A percentile compares a stretch with the other conserved stretches of the same genome.
Conservation (phyloP, 257 asterid species). For the Ocimum tenuiflorum region DNA sequence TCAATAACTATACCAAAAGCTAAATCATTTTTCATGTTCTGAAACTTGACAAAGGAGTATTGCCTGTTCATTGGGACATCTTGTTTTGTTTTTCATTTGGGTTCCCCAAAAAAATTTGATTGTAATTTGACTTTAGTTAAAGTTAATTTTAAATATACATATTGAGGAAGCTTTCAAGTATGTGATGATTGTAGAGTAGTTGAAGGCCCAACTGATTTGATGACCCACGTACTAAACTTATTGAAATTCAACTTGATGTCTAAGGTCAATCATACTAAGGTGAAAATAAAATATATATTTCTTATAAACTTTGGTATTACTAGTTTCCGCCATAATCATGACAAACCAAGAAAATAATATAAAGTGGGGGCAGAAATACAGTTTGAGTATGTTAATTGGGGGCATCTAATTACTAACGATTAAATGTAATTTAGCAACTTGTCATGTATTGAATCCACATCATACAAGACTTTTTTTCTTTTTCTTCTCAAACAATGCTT, state of each 20-base stretch:
- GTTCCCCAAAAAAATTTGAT: neutral
- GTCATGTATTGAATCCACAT: constrained; percentile 8
- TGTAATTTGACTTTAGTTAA: neutral
- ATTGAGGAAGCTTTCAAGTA: constrained; percentile 23
- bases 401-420: neutral
- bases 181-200: constrained; percentile 26
- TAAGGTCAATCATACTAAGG: constrained; percentile 13
- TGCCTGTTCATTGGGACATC: no score
- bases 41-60: no score
- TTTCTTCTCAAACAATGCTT: neutral
- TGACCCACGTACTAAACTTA: constrained; percentile 19
- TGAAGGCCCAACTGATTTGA: constrained; percentile 21
- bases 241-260: constrained; percentile 12
- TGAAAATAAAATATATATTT: neutral
- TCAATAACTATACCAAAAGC: no score
- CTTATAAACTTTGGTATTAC: neutral
- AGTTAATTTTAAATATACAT: neutral
- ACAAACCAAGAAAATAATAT: constrained; percentile 12
- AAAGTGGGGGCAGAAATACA: constrained; percentile 22
- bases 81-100: no score
- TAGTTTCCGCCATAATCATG: constrained; percentile 23
- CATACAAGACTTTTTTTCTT: neutral
- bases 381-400: constrained; percentile 9
- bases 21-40: no score
- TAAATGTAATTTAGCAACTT: neutral